These are phyloP conservation scores for Calonectria naviculata DNA, from an alignment of 2,329 filamentous ascomycete species.

Conservation along the genomic window DNA sequence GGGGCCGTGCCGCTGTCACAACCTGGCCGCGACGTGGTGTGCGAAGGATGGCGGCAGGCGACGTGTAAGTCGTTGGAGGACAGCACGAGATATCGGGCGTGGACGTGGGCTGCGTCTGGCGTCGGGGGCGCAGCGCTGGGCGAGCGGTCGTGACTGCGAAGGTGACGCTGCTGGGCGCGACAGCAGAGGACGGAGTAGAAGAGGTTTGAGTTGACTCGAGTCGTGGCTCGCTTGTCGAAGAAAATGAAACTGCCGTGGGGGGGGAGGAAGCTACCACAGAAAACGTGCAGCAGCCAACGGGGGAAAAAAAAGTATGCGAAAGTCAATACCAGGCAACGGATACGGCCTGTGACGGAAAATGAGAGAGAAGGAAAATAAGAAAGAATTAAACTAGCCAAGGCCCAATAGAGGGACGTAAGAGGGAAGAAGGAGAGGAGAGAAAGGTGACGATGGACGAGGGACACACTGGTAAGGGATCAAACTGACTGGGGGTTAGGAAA, in stretches of 20 bases:
- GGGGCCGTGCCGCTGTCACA: constrained; percentile 18
- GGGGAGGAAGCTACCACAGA: constrained; percentile 9
- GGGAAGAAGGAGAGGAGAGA: constrained; percentile 29
- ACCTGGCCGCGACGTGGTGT: constrained; percentile 10
- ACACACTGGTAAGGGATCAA: constrained; percentile 29
- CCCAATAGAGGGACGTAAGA: constrained; percentile 21
- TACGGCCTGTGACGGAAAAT: constrained; percentile 22
- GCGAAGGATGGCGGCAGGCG: constrained; percentile 17
- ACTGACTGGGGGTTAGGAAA: constrained; percentile 25
- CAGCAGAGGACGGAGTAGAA: neutral
- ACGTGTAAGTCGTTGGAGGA: constrained; percentile 25
- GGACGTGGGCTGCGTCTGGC: constrained; percentile 4
- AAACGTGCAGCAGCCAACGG: neutral
- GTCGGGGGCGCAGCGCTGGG: constrained; percentile 1
- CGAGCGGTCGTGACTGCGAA: neutral
- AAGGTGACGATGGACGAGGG: constrained; percentile 34
- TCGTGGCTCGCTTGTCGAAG: constrained; percentile 12
- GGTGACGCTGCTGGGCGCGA: constrained; percentile 6
- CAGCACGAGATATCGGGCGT: neutral
- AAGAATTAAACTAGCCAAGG: constrained; percentile 22
- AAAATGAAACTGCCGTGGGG: constrained; percentile 13
- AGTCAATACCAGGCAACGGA: neutral
- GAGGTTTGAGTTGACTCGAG: constrained; percentile 2
- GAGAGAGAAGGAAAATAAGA: constrained; percentile 28
- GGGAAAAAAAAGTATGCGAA: neutral